A percentile compares a stretch with the other conserved stretches of the same genome.
phyloP scores from a whole-genome alignment of 305 asterid species.

The Salvia sclarea region DNA sequence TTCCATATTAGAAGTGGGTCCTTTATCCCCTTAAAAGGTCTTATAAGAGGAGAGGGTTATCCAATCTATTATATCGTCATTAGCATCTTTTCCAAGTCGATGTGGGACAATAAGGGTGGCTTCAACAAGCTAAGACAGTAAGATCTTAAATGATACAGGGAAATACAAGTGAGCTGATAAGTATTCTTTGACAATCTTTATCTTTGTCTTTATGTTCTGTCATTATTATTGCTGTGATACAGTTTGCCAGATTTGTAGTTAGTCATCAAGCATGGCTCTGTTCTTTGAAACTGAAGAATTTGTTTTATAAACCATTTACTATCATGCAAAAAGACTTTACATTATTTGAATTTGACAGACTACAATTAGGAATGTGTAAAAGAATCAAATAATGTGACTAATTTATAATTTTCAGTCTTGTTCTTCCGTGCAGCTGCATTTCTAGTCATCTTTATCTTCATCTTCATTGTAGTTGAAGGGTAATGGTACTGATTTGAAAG shows the following conservation, averaged over 20 bases:
- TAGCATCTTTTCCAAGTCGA: too few species aligned
- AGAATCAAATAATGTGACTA: conserved; percentile 24
- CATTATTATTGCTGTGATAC: not conserved
- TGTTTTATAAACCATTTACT: not conserved
- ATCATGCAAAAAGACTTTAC: not conserved
- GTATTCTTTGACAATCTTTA: not conserved
- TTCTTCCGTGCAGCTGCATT: too few species aligned
- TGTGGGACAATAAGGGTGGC: too few species aligned
- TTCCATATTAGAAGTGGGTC: too few species aligned
- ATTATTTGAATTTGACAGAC: not conserved
- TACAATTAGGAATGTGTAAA: not conserved
- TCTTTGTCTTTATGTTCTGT: not conserved
- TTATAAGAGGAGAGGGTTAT: too few species aligned
- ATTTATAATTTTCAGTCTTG: too few species aligned
- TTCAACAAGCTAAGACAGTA: too few species aligned
- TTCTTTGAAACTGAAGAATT: not conserved
- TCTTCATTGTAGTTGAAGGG: too few species aligned
- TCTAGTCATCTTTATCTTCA: too few species aligned
- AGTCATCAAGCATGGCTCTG: not conserved
- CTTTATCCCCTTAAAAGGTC: too few species aligned
- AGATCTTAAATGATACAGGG: not conserved
- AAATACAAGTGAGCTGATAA: conserved; percentile 1
- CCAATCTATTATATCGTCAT: too few species aligned
- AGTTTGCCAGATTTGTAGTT: conserved; percentile 4
- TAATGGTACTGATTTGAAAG: conserved; percentile 52